phyloP scores from a whole-genome alignment of 495 filamentous ascomycete genomes.

The Copromyces sp. region DNA sequence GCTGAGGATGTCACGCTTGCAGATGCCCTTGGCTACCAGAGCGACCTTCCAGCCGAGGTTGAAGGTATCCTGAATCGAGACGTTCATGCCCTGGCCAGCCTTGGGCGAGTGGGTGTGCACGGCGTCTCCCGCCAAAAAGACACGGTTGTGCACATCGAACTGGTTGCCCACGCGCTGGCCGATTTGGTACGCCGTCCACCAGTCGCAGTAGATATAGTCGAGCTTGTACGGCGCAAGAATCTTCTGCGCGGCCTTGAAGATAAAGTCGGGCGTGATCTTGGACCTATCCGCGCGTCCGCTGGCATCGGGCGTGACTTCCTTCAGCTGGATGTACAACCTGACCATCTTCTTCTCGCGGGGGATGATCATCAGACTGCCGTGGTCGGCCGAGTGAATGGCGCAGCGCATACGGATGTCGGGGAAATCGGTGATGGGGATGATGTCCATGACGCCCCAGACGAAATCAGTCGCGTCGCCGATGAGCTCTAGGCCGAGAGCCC shows the following conservation, averaged over 20 bases:
- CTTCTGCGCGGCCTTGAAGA: constrained; percentile 48
- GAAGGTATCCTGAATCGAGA: constrained; percentile 55
- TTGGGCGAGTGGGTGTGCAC: constrained; percentile 60
- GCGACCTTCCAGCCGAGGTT: constrained; percentile 72
- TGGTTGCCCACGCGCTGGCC: constrained; percentile 61
- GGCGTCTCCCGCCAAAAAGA: constrained; percentile 58
- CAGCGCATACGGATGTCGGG: constrained; percentile 62
- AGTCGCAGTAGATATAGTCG: constrained; percentile 51
- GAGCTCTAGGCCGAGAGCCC: constrained; percentile 42
- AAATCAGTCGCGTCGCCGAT: constrained; percentile 54
- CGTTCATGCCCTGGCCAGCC: constrained; percentile 72
- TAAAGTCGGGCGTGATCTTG: constrained; percentile 49
- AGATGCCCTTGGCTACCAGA: constrained; percentile 47
- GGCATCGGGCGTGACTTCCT: constrained; percentile 34
- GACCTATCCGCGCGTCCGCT: constrained; percentile 40
- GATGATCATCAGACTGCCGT: constrained; percentile 60
- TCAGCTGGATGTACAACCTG: constrained; percentile 60
- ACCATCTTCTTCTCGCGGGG: constrained; percentile 59
- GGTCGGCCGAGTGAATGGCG: constrained; percentile 55
- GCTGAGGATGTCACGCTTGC: constrained; percentile 46
- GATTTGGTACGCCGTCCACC: constrained; percentile 36
- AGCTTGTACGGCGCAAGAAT: constrained; percentile 55
- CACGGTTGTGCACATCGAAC: constrained; percentile 47
- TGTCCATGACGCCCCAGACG: constrained; percentile 57
- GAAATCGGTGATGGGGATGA: constrained; percentile 59